Evolutionary conservation across 2,329 filamentous ascomycete species (phyloP).

Genomic region (Acrodontium crateriforme): DNA sequence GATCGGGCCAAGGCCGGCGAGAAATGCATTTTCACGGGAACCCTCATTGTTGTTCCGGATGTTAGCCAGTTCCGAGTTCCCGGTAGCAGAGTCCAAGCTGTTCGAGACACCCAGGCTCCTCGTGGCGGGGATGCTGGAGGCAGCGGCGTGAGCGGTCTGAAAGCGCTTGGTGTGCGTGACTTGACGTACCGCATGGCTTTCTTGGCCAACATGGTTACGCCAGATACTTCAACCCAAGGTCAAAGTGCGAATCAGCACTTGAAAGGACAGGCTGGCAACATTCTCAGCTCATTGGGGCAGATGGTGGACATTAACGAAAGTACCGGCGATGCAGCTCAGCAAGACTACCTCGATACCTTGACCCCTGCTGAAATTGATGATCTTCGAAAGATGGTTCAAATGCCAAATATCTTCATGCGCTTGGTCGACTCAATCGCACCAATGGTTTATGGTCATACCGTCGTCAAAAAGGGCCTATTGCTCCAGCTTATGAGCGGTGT

Average conservation of each 20-base stretch:
- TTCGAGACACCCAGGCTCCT: slow-evolving; percentile 64
- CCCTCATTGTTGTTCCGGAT: slow-evolving; percentile 90
- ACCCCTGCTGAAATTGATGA: slow-evolving; percentile 82
- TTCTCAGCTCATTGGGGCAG: slow-evolving; percentile 71
- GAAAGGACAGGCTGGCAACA: slow-evolving; percentile 65
- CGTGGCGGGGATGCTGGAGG: slow-evolving; percentile 66
- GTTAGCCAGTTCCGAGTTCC: slow-evolving; percentile 89
- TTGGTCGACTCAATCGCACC: slow-evolving; percentile 89
- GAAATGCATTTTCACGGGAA: slow-evolving; percentile 95
- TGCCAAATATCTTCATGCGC: slow-evolving; percentile 86
- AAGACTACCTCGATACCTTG: slow-evolving; percentile 73
- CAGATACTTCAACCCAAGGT: slow-evolving; percentile 70
- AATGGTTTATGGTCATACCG: slow-evolving; percentile 93
- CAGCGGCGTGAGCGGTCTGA: slow-evolving; percentile 73
- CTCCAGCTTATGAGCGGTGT: slow-evolving; percentile 95
- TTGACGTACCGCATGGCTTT: slow-evolving; percentile 94
- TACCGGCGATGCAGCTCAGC: slow-evolving; percentile 72
- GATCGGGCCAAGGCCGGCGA: slow-evolving; percentile 94
- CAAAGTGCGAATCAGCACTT: slow-evolving; percentile 52
- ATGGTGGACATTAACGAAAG: slow-evolving; percentile 53
- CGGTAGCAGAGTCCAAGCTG: slow-evolving; percentile 67
- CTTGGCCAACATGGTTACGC: slow-evolving; percentile 87
- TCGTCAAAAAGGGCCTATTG: slow-evolving; percentile 92
- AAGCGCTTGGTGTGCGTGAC: slow-evolving; percentile 85
- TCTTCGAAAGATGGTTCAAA: slow-evolving; percentile 70